Conservation (phyloP, 148 eudicot genomes). For the Agrostemma githago region DNA sequence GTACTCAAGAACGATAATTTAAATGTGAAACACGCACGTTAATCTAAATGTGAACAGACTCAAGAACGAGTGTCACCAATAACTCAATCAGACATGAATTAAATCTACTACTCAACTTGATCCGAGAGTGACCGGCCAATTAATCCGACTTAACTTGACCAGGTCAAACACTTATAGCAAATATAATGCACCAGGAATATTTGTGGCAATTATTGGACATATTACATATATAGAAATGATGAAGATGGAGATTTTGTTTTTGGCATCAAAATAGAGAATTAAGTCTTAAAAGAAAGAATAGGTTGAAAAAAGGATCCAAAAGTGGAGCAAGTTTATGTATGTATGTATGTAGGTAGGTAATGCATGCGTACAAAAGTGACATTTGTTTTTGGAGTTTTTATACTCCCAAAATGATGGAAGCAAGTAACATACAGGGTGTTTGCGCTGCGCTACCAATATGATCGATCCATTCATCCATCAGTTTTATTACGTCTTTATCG, state of each 20-base stretch:
- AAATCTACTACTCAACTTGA: background rate
- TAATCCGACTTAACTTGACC: background rate
- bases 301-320: background rate
- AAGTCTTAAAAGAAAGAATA: background rate
- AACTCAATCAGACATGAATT: no score
- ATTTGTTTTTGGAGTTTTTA: background rate
- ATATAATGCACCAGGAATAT: background rate
- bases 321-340: background rate
- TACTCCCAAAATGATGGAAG: slow-evolving; percentile 6
- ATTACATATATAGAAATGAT: background rate
- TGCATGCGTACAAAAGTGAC: slow-evolving; percentile 13
- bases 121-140: background rate
- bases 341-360: background rate
- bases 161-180: background rate
- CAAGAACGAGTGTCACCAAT: no score
- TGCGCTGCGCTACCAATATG: background rate
- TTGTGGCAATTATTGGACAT: no score
- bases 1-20: no score
- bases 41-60: no score
- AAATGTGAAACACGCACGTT: no score
- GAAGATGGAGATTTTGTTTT: no score
- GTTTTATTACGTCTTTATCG: slow-evolving; percentile 4
- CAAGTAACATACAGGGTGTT: background rate
- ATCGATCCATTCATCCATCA: background rate
- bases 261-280: background rate